Percentiles rank a stretch among this genome's conserved stretches.
Evolutionary conservation across 257 asterid species (phyloP).

Genomic region (Pogostemon cablin): DNA sequence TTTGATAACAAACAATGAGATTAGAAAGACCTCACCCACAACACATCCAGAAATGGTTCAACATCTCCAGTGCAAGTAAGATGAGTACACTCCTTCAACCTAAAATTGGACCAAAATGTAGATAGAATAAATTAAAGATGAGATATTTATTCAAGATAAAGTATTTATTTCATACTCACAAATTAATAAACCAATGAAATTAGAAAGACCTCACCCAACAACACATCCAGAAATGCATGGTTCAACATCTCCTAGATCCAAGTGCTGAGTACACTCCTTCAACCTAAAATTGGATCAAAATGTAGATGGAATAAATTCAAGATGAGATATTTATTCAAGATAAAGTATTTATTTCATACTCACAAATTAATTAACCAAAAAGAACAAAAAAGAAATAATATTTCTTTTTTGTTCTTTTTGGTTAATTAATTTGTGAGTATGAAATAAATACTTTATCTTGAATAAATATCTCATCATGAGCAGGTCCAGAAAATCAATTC

Average conservation of each 20-base stretch:
- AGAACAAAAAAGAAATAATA: background rate
- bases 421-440: background rate
- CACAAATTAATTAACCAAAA: background rate
- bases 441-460: background rate
- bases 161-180: background rate
- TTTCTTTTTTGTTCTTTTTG: slow-evolving; percentile 10
- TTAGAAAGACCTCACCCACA: no score
- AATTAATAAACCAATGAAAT: background rate
- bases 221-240: background rate
- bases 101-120: slow-evolving; percentile 58
- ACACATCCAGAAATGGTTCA: no score
- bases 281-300: slow-evolving; percentile 63
- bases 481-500: background rate
- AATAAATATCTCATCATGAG: no score
- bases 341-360: background rate
- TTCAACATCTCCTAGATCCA: no score
- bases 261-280: slow-evolving; percentile 61
- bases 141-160: no score
- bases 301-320: slow-evolving; percentile 23
- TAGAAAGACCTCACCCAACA: no score
- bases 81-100: slow-evolving; percentile 71
- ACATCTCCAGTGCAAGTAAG: slow-evolving; percentile 31
- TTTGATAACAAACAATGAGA: no score
- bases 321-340: no score
- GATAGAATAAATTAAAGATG: slow-evolving; percentile 18